phyloP scores from a whole-genome alignment of 768 basidiomycete genomes.

The Trametes gibbosa region DNA sequence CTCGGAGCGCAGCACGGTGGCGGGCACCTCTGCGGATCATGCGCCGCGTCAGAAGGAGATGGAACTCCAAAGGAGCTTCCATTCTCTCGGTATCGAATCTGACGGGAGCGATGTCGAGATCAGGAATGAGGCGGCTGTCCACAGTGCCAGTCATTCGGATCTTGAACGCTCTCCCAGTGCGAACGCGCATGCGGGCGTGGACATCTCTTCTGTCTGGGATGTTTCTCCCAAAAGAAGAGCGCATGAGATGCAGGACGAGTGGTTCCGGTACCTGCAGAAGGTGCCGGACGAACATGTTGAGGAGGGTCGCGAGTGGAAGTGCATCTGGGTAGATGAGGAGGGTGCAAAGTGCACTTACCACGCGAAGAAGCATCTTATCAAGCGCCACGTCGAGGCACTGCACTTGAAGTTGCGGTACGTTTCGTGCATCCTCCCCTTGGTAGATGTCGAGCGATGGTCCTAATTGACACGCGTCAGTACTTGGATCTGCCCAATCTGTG shows the following conservation, averaged over 20 bases:
- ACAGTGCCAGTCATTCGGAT: no score
- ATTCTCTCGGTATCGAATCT: conserved; percentile 2
- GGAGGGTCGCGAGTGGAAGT: not conserved
- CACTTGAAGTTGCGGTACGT: conserved; percentile 60
- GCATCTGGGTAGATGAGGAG: conserved; percentile 1
- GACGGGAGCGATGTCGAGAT: conserved; percentile 5
- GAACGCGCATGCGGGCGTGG: no score
- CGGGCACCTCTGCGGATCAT: not conserved
- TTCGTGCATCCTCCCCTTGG: conserved; percentile 15
- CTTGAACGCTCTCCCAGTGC: no score
- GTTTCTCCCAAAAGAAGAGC: no score
- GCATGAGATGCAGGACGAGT: not conserved
- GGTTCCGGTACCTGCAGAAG: not conserved
- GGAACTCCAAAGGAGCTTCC: not conserved
- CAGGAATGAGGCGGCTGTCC: not conserved
- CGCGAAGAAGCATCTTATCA: conserved; percentile 63
- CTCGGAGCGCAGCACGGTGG: not conserved
- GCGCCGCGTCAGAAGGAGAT: not conserved
- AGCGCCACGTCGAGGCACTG: conserved; percentile 62
- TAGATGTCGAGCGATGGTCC: not conserved
- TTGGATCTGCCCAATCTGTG: conserved; percentile 50
- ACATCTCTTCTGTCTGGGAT: no score
- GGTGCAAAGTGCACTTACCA: conserved; percentile 38
- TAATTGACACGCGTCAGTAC: conserved; percentile 36
- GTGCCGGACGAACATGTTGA: not conserved